Evolutionary conservation across 306 rosid species (phyloP).

Genomic region (Hippophae rhamnoides): DNA sequence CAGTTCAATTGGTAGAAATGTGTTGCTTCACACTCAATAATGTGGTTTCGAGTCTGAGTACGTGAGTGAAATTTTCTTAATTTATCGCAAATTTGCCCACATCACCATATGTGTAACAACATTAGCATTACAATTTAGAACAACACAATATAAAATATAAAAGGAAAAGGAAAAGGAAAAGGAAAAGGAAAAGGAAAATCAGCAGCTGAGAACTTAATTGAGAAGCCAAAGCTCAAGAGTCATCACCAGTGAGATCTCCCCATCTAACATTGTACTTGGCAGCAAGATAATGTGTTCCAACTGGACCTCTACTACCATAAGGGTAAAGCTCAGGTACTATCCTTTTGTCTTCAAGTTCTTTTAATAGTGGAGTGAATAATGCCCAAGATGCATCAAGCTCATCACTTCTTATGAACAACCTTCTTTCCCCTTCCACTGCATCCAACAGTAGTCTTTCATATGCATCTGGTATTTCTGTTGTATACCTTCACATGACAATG

Average conservation of each 20-base stretch:
- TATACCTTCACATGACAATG: constrained; percentile 50
- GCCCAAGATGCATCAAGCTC: constrained; percentile 97
- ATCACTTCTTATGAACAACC: constrained; percentile 89
- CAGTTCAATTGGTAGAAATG: too few relatives aligned
- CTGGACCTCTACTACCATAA: constrained; percentile 88
- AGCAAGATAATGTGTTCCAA: constrained; percentile 93
- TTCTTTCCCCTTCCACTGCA: constrained; percentile 88
- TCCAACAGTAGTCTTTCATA: constrained; percentile 87
- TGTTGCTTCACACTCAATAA: too few relatives aligned
- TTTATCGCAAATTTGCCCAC: too few relatives aligned
- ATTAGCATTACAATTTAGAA: too few relatives aligned
- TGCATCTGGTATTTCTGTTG: constrained; percentile 85
- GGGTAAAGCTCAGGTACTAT: constrained; percentile 93
- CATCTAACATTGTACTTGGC: constrained; percentile 81
- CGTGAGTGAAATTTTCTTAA: too few relatives aligned
- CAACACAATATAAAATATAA: too few relatives aligned
- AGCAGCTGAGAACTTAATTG: too few relatives aligned
- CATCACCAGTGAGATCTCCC: constrained; percentile 68
- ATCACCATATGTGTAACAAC: too few relatives aligned
- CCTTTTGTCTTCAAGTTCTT: constrained; percentile 77
- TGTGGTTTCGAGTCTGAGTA: too few relatives aligned
- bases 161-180: too few relatives aligned
- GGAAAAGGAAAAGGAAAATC: too few relatives aligned
- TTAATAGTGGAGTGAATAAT: constrained; percentile 77
- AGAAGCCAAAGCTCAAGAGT: constrained; percentile 13